Evolutionary conservation across 176 grass and related monocot species (phyloP), one percentile per base, ranked within the genome.

Genomic region (Oryza meridionalis): DNA sequence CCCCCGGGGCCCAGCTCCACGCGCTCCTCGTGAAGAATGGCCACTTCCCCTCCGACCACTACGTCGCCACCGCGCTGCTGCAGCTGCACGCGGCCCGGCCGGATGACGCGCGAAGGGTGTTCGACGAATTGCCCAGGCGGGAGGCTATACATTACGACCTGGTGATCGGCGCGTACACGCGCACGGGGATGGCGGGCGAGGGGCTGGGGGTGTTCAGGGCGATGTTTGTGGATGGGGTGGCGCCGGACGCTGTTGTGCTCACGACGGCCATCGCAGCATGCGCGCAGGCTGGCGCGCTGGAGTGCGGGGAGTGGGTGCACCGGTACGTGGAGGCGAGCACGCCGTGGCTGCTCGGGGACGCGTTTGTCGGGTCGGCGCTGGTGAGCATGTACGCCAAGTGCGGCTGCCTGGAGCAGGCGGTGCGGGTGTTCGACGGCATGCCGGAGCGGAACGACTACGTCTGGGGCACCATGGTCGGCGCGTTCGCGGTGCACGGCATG

Each of bases 351-450:
- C 83, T 94, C 8, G 79, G 46, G 51, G 92, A 97, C 73, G 85
- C 81, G 37, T 97, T 92, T 71, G 77, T 97, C 2, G 94, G 90
- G 2, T 94, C 94, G 9, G 88, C 92, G 1, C 90, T 94, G 11
- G 74, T 97, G 79, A 87, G 84, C 76, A 92, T 97, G 94, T 94
- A 97, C 31, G 92, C 90, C 59, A 97, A 97, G 72, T 97, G 94
- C 50, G 94, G 94, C 11, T 94, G 86, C 82, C 67, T 97, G 47
- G 53, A 88, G 14, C 44, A 87, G 12, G 90, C 94, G 0, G 82
- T 89, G 1, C 44, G 71, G 58, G 90, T 92, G 77, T 92, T 97
- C 53, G 86, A 88, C 40, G 88, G 88, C 32, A 90, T 97, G 86
- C 92, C 94, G 1, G 77, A 92, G 65, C 82, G 90, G 85, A 97